Base-by-base conservation (phyloP, 306 rosid species). In the Ziziphus jujuba region DNA sequence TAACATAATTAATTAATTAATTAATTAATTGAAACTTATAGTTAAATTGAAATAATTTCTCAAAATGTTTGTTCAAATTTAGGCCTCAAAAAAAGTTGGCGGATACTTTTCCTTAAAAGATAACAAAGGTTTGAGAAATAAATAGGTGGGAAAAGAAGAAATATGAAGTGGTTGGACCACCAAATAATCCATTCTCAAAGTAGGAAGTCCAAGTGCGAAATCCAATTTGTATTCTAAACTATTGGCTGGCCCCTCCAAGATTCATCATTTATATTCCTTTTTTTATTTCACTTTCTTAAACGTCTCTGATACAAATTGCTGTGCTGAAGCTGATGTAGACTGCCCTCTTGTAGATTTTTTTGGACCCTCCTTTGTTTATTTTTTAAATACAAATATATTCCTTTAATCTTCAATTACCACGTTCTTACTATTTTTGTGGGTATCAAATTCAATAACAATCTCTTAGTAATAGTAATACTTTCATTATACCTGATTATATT, bases 211-310 rank as follows among this genome's bases (percentile, higher is more conserved):
- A 63, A 7, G 63, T 25, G 63, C 45, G 55, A 53, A 56, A 24
- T 24, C 62, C 76, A 63, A 62, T 28, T 71, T 71, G 69, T 25
- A 31, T 33, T 71, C 69, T 62, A 12, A 9, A 16, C 2, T 51
- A 33, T 7, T 25, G 33, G 3, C 33, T 8, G 12, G 2, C 45
- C 45, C 2, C 12, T 11, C 13, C 51, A 21, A 61, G 19, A 14
- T 50, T 23, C 43, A 40, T n/a, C n/a, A n/a, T n/a, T n/a, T n/a
- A n/a, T 57, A 45, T 21, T n/a, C 9, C 45, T 33, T 25, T 33
- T 25, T 31, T 59, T 28, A 16, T 2, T 47, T 35, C 16, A 21
- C 44, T 20, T 19, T 47, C 54, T 63, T 20, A 5, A 63, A 49
- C 28, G 24, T 13, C 9, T 63, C 16, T 17, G 21, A n/a, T 6